Conservation (phyloP, 257 asterid genomes). For the Lavandula angustifolia region DNA sequence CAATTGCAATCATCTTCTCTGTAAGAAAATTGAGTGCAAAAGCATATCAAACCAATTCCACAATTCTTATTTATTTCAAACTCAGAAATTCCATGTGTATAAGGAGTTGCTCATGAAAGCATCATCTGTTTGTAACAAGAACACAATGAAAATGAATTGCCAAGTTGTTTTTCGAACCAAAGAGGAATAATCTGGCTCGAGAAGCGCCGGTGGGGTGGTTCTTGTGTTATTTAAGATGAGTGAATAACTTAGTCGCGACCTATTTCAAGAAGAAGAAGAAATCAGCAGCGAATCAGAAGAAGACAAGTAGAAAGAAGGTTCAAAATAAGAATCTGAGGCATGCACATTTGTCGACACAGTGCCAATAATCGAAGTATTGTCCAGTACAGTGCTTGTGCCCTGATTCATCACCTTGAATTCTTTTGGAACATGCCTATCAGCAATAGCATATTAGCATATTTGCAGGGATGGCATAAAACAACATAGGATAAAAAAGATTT, state of each 20-base stretch:
- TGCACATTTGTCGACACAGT: slow-evolving; percentile 76
- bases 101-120: slow-evolving; percentile 29
- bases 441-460: slow-evolving; percentile 14
- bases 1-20: slow-evolving; percentile 10
- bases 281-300: slow-evolving; percentile 21
- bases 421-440: slow-evolving; percentile 59
- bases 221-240: slow-evolving; percentile 51
- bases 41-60: slow-evolving; percentile 28
- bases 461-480: not conserved
- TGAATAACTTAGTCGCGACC: slow-evolving; percentile 51
- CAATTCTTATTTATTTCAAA: slow-evolving; percentile 38
- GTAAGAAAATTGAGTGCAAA: slow-evolving; percentile 15
- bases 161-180: slow-evolving; percentile 12
- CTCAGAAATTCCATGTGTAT: slow-evolving; percentile 36
- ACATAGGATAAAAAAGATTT: not conserved
- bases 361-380: slow-evolving; percentile 85
- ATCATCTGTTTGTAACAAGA: slow-evolving; percentile 29
- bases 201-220: slow-evolving; percentile 19
- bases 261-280: slow-evolving; percentile 15
- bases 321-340: slow-evolving; percentile 22
- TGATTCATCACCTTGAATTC: slow-evolving; percentile 70
- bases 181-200: slow-evolving; percentile 22
- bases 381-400: slow-evolving; percentile 88
- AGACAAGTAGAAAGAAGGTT: not conserved
- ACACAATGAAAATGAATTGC: slow-evolving; percentile 25